Evolutionary conservation across 106 monocot genomes (phyloP), one percentile per base, ranked within the genome.

Genomic region (Narthecium ossifragum): DNA sequence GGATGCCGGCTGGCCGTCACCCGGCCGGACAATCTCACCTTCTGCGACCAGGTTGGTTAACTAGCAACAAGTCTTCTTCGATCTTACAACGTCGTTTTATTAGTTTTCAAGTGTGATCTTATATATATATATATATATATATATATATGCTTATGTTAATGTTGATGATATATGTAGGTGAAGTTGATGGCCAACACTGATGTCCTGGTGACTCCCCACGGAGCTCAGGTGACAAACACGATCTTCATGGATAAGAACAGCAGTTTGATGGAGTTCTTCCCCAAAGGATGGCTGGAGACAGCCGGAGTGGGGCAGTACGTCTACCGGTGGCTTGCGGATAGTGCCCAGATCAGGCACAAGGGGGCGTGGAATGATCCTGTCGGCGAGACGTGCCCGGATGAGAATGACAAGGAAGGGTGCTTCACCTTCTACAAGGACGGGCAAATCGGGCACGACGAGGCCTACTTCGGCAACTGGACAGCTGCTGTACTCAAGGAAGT

Each of bases 201-300:
- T 61, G 45, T 88, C 27, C 20, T 93, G 28, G 67, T 73, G 10
- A 65, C 88, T 0, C 59, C 68, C 17, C 93, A 88, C 33, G 93
- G 93, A 22, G 93, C 79, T 20, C 88, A 93, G 68, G 31, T 93
- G 65, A 80, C 93, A 2, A 88, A 88, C 71, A 68, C 88, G 72
- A 13, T 82, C 9, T 82, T 88, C 69, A 82, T 93, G 88, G 72
- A 93, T 33, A 70, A 63, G 67, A 83, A 79, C 71, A 88, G 85
- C 64, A 85, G 84, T 57, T 46, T 92, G 6, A 72, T 87, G 84
- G 88, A 93, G 79, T 82, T 93, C 65, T 88, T 81, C 57, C 88
- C 85, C 3, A 85, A 77, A 18, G 88, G 93, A 8, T 93, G 88
- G 88, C 45, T 50, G 32, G 79, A 93, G 52, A 14, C 65, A 1